These are phyloP conservation scores for Tylopilus sp. DNA, from an alignment of 768 basidiomycete species.

Conservation along the genomic window DNA sequence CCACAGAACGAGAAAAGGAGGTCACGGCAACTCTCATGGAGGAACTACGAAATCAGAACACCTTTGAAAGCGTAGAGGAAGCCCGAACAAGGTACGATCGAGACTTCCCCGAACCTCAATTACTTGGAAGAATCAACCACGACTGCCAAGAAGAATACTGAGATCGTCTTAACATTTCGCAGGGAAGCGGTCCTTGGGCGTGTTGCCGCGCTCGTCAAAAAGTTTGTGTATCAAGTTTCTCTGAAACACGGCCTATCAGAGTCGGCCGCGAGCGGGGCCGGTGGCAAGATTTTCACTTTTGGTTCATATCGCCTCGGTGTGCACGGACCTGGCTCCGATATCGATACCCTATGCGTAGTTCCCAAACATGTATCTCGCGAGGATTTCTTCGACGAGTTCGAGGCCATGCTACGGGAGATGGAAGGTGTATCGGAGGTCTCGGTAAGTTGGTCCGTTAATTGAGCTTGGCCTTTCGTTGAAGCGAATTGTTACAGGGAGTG, in stretches of 20 bases:
- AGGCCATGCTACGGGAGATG: constrained; percentile 78
- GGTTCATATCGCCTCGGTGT: constrained; percentile 98
- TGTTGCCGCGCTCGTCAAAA: constrained; percentile 84
- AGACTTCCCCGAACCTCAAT: constrained; percentile 6
- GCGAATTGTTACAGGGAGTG: constrained; percentile 61
- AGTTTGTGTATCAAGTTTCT: constrained; percentile 85
- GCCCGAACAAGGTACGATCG: constrained; percentile 71
- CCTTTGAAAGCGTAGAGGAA: constrained; percentile 89
- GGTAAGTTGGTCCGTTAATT: constrained; percentile 47
- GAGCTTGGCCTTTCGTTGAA: constrained; percentile 2
- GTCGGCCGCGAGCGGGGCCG: constrained; percentile 80
- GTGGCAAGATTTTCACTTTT: constrained; percentile 98
- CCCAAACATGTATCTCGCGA: constrained; percentile 95
- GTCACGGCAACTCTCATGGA: constrained; percentile 85
- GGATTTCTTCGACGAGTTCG: constrained; percentile 93
- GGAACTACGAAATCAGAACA: constrained; percentile 80
- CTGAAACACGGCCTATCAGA: constrained; percentile 82
- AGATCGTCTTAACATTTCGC: constrained; percentile 22
- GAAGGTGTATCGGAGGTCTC: constrained; percentile 88
- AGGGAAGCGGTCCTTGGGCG: constrained; percentile 94
- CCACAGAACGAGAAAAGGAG: constrained; percentile 75
- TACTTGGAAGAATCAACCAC: constrained; percentile 2
- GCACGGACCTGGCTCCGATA: constrained; percentile 93
- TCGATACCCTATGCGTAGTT: constrained; percentile 97
- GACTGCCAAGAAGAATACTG: constrained; percentile 13